Evolutionary conservation across 257 asterid genomes (phyloP).

Genomic region (Salvia rosmarinus): DNA sequence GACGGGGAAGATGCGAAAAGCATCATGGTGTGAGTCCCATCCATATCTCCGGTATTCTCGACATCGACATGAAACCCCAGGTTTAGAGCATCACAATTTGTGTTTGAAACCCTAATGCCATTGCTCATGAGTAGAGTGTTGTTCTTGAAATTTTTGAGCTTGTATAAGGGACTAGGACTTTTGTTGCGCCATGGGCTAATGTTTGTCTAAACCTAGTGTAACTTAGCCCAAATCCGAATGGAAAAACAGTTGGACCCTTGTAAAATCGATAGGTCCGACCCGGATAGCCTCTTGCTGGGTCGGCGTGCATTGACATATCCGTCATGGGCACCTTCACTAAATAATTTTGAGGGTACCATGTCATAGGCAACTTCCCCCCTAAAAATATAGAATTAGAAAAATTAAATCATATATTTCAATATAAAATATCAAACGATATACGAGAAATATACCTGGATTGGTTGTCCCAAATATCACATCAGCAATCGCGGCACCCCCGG

Average conservation of each 20-base stretch:
- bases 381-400: background rate
- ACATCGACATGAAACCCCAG: constrained; percentile 60
- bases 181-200: constrained; percentile 58
- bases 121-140: constrained; percentile 38
- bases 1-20: constrained; percentile 51
- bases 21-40: constrained; percentile 72
- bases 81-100: constrained; percentile 58
- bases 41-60: constrained; percentile 65
- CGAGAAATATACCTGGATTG: constrained; percentile 63
- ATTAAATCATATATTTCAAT: background rate
- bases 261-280: constrained; percentile 86
- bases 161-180: constrained; percentile 46
- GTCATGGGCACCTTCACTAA: constrained; percentile 70
- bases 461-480: constrained; percentile 75
- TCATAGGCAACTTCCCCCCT: constrained; percentile 91
- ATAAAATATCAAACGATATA: background rate
- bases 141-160: constrained; percentile 35
- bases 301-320: constrained; percentile 75
- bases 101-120: constrained; percentile 61
- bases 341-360: constrained; percentile 89
- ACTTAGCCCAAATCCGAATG: constrained; percentile 78
- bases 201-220: constrained; percentile 59
- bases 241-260: constrained; percentile 77
- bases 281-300: constrained; percentile 77
- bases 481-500: constrained; percentile 90